These are phyloP conservation scores for Periconia digitata DNA, from an alignment of 2,329 filamentous ascomycete species.

Conservation along the genomic window DNA sequence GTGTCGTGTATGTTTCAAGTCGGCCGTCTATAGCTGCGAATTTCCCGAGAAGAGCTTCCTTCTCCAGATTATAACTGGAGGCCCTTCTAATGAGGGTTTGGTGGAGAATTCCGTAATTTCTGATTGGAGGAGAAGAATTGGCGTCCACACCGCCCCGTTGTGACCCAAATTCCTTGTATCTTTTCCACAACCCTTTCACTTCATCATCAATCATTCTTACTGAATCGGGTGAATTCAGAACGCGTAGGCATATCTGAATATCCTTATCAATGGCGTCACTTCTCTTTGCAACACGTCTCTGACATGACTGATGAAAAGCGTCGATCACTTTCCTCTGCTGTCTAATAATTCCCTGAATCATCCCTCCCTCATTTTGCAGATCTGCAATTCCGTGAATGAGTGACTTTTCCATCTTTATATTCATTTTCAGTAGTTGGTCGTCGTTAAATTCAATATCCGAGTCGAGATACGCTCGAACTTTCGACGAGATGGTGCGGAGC, in stretches of 20 bases:
- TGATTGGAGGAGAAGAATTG: no score
- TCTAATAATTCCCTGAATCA: conserved; percentile 3
- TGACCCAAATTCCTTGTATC: no score
- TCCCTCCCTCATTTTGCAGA: conserved; percentile 4
- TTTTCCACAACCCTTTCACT: no score
- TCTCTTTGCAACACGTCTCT: neutral
- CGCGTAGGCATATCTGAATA: no score
- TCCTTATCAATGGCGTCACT: neutral
- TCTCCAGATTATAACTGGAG: neutral
- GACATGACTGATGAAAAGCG: neutral
- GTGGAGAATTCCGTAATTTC: no score
- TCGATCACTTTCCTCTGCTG: conserved; percentile 7
- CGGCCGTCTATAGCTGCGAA: neutral
- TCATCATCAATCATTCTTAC: no score
- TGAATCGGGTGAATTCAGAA: no score
- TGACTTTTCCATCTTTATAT: conserved; percentile 1
- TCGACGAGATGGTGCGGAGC: neutral
- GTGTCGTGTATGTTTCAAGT: neutral
- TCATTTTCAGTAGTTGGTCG: neutral
- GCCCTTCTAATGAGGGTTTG: no score
- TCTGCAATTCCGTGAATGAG: conserved; percentile 3
- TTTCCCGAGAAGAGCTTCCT: neutral
- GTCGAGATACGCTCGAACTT: conserved; percentile 1
- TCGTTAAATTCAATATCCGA: no score
- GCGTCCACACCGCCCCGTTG: no score